A percentile compares a stretch with the other conserved stretches of the same genome.
These are phyloP conservation scores for Globisporangium rhizosaccharum DNA, from an alignment of 352 stramenopile species.

Conservation along the genomic window DNA sequence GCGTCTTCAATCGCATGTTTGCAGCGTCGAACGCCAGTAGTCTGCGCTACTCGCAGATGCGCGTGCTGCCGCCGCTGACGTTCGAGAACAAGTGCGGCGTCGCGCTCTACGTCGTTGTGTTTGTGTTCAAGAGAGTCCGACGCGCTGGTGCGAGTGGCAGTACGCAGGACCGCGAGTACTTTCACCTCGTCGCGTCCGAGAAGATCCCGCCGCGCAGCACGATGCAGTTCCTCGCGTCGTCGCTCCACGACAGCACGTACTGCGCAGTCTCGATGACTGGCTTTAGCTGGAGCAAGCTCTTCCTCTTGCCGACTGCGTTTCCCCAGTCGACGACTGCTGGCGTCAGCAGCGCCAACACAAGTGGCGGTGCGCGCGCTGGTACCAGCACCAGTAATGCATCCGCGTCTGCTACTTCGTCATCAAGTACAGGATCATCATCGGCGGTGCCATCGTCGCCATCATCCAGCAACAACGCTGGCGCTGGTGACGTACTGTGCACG, in stretches of 20 bases:
- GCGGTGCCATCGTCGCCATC: constrained; percentile 8
- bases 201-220: constrained; percentile 40
- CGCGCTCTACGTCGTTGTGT: constrained; percentile 56
- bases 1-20: constrained; percentile 56
- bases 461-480: constrained; percentile 4
- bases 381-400: neutral
- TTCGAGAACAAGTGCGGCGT: constrained; percentile 82
- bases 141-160: constrained; percentile 24
- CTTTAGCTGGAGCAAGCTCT: constrained; percentile 76
- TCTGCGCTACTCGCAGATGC: constrained; percentile 65
- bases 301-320: constrained; percentile 40
- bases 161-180: constrained; percentile 56
- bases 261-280: constrained; percentile 73
- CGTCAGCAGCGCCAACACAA: constrained; percentile 7
- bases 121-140: constrained; percentile 77
- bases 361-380: neutral
- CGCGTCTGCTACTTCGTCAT: neutral
- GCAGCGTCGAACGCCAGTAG: constrained; percentile 58
- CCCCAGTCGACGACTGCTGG: constrained; percentile 5
- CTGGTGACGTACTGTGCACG: constrained; percentile 36
- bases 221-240: constrained; percentile 59
- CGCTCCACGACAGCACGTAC: constrained; percentile 70
- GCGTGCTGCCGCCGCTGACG: constrained; percentile 52
- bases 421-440: constrained; percentile 11
- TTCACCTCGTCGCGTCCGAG: constrained; percentile 66